Evolutionary conservation across 1,284 basidiomycete species (phyloP), one percentile per base, ranked within the genome.

Genomic region (Rhodotorula sp.): DNA sequence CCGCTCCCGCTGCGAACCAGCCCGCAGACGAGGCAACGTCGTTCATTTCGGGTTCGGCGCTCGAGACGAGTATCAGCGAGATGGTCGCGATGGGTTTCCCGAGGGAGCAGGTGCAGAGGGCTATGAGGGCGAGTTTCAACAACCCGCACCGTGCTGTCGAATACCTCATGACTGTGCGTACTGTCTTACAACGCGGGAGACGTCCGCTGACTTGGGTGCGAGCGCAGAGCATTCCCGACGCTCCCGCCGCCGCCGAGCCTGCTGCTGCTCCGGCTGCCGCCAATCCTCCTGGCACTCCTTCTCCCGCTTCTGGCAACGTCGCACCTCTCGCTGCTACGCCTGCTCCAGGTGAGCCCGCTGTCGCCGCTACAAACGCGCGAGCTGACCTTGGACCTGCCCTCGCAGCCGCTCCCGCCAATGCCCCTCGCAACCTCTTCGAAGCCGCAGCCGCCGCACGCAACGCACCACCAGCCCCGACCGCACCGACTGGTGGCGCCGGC

Each of bases 61-160:
- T 95, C 16, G 87, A 95, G 78, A 80, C 84, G 9, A 87, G 92
- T 4, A 88, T 94, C 77, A 82, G 84, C 65, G 89, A 88, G 77
- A 92, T 97, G 85, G 84, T 89, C 59, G 90, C 94, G 77, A 99
- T 99, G 96, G 96, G 96, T 26, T 99, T 96, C 77, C 86, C 88
- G 71, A 85, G 89, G 48, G 92, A 94, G 3, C 86, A 94, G 78
- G 92, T 97, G 44, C 82, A 89, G 78, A 86, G 88, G 40, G 94
- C 95, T 7, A 81, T 99, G 80, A 86, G 92, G 68, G 95, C 94
- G 30, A 94, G 92, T 79, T 99, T 87, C 83, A 99, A 99, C 82
- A 99, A 99, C 81, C 92, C 96, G 2, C 94, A 99, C 78, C 87
- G 96, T 54, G 96, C 96, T 11, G 94, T 94, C 37, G 96, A 99